These are phyloP conservation scores for Phytophthora vignae DNA, from an alignment of 352 stramenopile genomes.

Conservation along the genomic window DNA sequence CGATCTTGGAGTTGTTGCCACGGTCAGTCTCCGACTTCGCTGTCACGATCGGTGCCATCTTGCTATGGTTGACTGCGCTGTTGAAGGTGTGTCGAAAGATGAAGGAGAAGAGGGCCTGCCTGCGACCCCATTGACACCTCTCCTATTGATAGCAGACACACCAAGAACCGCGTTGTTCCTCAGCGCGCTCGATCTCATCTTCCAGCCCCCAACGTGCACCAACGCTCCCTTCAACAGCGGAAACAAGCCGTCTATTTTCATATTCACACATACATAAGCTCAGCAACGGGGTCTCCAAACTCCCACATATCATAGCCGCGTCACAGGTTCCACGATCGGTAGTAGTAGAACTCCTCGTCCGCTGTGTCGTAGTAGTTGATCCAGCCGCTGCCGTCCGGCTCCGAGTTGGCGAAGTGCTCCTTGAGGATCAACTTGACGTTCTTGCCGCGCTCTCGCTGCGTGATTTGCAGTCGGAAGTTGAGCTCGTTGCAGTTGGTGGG, in stretches of 20 bases:
- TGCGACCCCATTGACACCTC: too few relatives aligned
- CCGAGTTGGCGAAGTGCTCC: conserved; percentile 78
- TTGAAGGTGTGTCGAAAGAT: conserved; percentile 10
- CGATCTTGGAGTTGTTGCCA: conserved; percentile 30
- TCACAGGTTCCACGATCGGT: conserved; percentile 73
- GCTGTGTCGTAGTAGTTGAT: conserved; percentile 74
- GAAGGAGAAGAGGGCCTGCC: not conserved
- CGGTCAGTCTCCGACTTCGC: conserved; percentile 10
- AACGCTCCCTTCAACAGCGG: conserved; percentile 7
- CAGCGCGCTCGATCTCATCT: too few relatives aligned
- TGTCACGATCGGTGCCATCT: conserved; percentile 31
- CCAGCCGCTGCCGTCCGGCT: conserved; percentile 70
- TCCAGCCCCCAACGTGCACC: not conserved
- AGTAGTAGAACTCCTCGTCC: conserved; percentile 83
- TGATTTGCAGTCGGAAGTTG: conserved; percentile 74
- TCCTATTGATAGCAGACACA: too few relatives aligned
- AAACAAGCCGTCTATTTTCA: conserved; percentile 31
- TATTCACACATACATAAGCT: conserved; percentile 23
- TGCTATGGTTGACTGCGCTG: too few relatives aligned
- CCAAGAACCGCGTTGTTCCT: conserved; percentile 8
- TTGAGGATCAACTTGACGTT: conserved; percentile 71
- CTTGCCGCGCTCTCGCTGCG: conserved; percentile 50
- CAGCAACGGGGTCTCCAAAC: too few relatives aligned
- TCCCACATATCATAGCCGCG: too few relatives aligned
- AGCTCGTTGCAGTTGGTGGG: conserved; percentile 73